Evolutionary conservation across 345 rosid species (phyloP).

Genomic region (Citrus inodora): DNA sequence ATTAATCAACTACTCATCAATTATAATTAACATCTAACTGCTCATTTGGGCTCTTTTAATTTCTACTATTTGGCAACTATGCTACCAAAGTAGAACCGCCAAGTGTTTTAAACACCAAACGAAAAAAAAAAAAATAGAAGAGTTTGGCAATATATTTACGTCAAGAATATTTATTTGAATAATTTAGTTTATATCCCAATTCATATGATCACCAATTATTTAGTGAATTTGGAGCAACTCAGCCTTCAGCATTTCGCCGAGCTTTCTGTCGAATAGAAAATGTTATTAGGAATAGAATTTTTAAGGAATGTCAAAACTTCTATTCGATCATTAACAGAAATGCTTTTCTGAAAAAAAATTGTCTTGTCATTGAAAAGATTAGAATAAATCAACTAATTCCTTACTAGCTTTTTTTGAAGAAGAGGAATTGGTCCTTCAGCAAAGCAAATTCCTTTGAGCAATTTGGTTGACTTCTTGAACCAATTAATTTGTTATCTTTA

Average conservation of each 20-base stretch:
- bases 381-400: background rate
- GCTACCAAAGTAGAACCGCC: no score
- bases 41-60: no score
- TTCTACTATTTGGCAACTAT: no score
- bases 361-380: background rate
- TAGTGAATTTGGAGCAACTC: background rate
- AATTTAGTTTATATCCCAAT: no score
- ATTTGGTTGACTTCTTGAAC: constrained; percentile 9
- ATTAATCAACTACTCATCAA: no score
- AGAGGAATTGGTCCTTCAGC: background rate
- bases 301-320: background rate
- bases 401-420: background rate
- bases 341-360: background rate
- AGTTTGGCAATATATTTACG: no score
- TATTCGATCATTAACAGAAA: no score
- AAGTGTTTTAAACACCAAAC: no score
- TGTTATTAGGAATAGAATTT: background rate
- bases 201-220: no score
- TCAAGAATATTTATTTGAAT: no score
- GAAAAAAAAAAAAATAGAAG: no score
- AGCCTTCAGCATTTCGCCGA: background rate
- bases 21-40: no score
- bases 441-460: constrained; percentile 1
- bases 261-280: background rate
- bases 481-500: background rate